Base-by-base conservation (phyloP, 2,329 filamentous ascomycete genomes). In the Talaromyces albobiverticillius region DNA sequence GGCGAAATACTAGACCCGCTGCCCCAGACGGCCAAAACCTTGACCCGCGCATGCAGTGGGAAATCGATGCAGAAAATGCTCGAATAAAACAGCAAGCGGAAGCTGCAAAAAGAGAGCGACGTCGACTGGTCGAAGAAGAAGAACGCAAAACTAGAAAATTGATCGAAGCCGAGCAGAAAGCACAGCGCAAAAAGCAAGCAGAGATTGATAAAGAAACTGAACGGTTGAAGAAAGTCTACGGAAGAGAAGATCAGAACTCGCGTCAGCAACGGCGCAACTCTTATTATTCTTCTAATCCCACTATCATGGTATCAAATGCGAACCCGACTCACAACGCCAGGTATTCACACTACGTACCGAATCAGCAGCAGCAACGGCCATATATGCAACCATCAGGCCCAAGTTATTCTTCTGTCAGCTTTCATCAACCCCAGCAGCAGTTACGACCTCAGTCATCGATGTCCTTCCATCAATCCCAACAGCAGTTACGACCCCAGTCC, bases 121-220 rank as follows among this genome's bases (percentile, higher is more conserved):
- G 72, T 46, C 75, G 68, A 41, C 71, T 72, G 26, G 80, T 81
- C 40, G 71, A 76, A 55, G 79, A 79, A 55, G 78, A 81, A 61
- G 75, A 79, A 22, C 75, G 73, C 47, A 74, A 77, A n/a, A 73
- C 81, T 0, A 76, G 77, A 53, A 77, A 79, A 43, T 72, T 81
- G 51, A 68, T 82, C 7, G 75, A 78, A 36, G 73, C 75, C 20
- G 82, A 85, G 63, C 76, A 81, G 42, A 78, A 78, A 47, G 79
- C 81, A 49, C 67, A 66, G 10, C 76, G 75, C 53, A 76, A 73
- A 55, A 76, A 73, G 55, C 76, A 84, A 58, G 76, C 75, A 1
- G 81, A 82, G 51, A 78, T 90, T 10, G 85, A 95, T 32, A 83
- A 84, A 41, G 92, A 96, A 71, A 95, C 90, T 0, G 86, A 86